A percentile compares a stretch with the other conserved stretches of the same genome.
phyloP scores from a whole-genome alignment of 2,329 filamentous ascomycete genomes.

The Aspergillus felis region DNA sequence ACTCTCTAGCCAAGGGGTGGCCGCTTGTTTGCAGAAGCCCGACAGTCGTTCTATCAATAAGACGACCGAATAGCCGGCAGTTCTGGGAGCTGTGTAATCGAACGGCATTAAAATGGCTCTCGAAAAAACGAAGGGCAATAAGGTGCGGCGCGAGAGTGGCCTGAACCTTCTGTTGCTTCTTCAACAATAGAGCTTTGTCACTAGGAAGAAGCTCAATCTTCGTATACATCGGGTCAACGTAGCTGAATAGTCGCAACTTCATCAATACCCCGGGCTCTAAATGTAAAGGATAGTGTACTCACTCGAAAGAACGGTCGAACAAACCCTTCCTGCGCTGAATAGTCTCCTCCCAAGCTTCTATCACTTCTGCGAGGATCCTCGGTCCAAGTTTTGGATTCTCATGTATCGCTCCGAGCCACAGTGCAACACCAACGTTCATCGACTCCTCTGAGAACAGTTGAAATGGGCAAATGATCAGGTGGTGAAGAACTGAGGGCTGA shows the following conservation, averaged over 20 bases:
- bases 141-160: constrained; percentile 83
- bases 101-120: constrained; percentile 91
- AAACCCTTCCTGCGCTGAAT: constrained; percentile 74
- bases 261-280: neutral
- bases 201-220: constrained; percentile 92
- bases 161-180: constrained; percentile 73
- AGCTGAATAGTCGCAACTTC: constrained; percentile 39
- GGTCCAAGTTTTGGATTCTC: constrained; percentile 88
- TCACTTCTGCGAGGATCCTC: constrained; percentile 79
- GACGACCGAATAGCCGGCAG: constrained; percentile 74
- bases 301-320: constrained; percentile 69
- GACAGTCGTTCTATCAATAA: constrained; percentile 74
- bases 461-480: constrained; percentile 90
- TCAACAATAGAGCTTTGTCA: constrained; percentile 69
- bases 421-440: constrained; percentile 88
- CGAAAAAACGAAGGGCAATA: constrained; percentile 80
- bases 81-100: constrained; percentile 79
- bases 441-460: constrained; percentile 89
- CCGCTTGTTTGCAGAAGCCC: constrained; percentile 66
- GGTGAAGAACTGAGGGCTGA: constrained; percentile 74
- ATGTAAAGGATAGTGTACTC: constrained; percentile 27
- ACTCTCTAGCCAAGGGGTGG: constrained; percentile 84
- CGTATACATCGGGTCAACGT: constrained; percentile 82
- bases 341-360: constrained; percentile 84
- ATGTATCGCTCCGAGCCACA: constrained; percentile 96